Evolutionary conservation across 768 basidiomycete genomes (phyloP).

Genomic region (Amanita muscaria): DNA sequence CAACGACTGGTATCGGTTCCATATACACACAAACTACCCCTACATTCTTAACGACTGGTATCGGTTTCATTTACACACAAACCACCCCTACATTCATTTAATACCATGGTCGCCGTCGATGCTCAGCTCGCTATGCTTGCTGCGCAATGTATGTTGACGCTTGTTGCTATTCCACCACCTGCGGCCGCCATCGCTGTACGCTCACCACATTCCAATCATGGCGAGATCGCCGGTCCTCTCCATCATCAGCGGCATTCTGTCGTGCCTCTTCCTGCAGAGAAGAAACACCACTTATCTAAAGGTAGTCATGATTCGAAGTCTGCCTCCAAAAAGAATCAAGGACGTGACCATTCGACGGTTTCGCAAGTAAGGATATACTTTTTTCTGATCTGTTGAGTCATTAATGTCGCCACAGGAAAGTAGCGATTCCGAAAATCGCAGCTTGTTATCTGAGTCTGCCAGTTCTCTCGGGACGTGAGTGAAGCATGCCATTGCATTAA

Average conservation of each 20-base stretch:
- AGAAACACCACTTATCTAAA: neutral
- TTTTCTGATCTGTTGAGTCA: neutral
- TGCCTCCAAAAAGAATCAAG: neutral
- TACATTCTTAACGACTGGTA: slow-evolving; percentile 7
- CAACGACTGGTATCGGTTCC: slow-evolving; percentile 9
- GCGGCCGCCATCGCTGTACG: slow-evolving; percentile 3
- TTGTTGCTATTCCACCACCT: neutral
- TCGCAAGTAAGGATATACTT: too few relatives aligned
- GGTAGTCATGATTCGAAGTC: too few relatives aligned
- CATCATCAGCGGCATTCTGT: neutral
- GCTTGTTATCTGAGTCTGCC: neutral
- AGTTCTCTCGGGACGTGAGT: neutral
- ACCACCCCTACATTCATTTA: slow-evolving; percentile 1
- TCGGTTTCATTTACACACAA: slow-evolving; percentile 7
- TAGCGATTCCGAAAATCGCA: too few relatives aligned
- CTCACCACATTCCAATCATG: slow-evolving; percentile 2
- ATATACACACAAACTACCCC: slow-evolving; percentile 3
- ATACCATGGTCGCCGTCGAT: slow-evolving; percentile 6
- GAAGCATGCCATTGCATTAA: neutral
- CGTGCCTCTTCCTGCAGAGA: neutral
- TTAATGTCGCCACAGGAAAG: too few relatives aligned
- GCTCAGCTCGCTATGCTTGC: slow-evolving; percentile 5
- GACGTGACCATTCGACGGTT: neutral
- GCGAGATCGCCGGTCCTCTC: neutral
- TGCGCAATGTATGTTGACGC: slow-evolving; percentile 3